Conservation (phyloP, 2,329 filamentous ascomycete genomes). For the Paecilomyces variotii region DNA sequence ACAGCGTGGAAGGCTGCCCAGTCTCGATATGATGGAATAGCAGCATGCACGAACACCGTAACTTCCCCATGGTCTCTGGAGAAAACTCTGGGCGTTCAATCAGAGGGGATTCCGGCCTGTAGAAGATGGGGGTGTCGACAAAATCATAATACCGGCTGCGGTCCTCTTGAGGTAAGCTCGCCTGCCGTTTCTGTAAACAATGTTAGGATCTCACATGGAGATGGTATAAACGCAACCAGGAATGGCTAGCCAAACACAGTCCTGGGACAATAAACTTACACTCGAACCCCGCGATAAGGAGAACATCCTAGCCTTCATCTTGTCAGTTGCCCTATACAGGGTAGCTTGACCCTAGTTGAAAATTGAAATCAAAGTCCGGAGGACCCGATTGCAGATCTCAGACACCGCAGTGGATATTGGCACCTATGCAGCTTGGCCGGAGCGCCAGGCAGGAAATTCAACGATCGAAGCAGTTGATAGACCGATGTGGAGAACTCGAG, state of each 20-base stretch:
- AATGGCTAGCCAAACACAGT: background rate
- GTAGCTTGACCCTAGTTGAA: too few relatives aligned
- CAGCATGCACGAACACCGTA: slow-evolving; percentile 27
- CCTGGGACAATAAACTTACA: background rate
- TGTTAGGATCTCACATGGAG: background rate
- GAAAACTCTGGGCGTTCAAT: slow-evolving; percentile 26
- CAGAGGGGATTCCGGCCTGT: slow-evolving; percentile 22
- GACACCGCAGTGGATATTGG: too few relatives aligned
- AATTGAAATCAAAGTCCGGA: too few relatives aligned
- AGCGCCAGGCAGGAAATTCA: background rate
- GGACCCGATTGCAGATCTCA: too few relatives aligned
- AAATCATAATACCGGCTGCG: slow-evolving; percentile 23
- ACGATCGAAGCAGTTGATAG: background rate
- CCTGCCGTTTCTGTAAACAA: background rate
- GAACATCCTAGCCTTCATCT: background rate
- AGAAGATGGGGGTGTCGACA: slow-evolving; percentile 24
- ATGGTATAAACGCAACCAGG: background rate
- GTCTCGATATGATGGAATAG: slow-evolving; percentile 23
- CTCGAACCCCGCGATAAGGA: background rate
- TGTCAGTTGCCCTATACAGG: background rate
- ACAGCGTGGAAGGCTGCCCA: slow-evolving; percentile 6
- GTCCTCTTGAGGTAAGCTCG: slow-evolving; percentile 3
- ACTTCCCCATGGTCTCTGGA: slow-evolving; percentile 24
- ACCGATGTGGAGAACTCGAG: background rate
- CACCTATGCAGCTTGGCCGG: too few relatives aligned